Conservation (phyloP, 352 stramenopile genomes). For the Globisporangium echinulatum region DNA sequence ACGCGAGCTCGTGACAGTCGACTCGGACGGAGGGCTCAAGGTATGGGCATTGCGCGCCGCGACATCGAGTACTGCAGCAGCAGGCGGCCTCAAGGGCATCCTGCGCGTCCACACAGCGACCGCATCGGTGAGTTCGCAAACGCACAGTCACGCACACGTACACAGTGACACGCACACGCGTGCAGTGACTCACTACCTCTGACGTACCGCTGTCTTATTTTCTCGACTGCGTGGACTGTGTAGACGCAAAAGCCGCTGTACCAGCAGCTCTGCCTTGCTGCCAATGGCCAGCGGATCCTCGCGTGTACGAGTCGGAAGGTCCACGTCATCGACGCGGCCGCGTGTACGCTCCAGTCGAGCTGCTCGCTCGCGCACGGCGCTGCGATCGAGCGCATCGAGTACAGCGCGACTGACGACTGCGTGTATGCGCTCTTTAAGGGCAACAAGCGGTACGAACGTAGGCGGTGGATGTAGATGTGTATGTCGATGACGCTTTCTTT, state of each 20-base stretch:
- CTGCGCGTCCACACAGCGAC: conserved; percentile 40
- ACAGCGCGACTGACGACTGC: conserved; percentile 17
- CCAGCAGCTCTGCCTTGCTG: conserved; percentile 25
- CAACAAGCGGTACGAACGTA: conserved; percentile 19
- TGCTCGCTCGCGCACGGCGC: conserved; percentile 17
- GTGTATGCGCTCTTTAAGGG: conserved; percentile 24
- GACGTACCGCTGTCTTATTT: neutral
- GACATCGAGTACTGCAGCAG: conserved; percentile 14
- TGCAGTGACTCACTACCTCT: neutral
- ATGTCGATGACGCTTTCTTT: too few species aligned
- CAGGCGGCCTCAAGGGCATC: conserved; percentile 35
- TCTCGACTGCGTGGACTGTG: neutral
- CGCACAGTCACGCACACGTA: neutral
- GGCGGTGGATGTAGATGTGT: too few species aligned
- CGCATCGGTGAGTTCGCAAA: conserved; percentile 15
- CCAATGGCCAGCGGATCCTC: conserved; percentile 25
- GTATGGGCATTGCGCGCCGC: conserved; percentile 34
- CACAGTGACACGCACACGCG: neutral
- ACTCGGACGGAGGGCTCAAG: conserved; percentile 48
- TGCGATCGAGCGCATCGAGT: conserved; percentile 29
- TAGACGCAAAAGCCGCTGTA: conserved; percentile 29
- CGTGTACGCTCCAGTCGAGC: conserved; percentile 20
- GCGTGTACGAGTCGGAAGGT: conserved; percentile 24
- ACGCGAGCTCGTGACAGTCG: conserved; percentile 38
- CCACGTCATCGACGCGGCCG: conserved; percentile 28